A percentile compares a stretch with the other conserved stretches of the same genome.
These are phyloP conservation scores for Euphorbia schlechtendalii DNA, from an alignment of 441 rosid species.

Conservation along the genomic window DNA sequence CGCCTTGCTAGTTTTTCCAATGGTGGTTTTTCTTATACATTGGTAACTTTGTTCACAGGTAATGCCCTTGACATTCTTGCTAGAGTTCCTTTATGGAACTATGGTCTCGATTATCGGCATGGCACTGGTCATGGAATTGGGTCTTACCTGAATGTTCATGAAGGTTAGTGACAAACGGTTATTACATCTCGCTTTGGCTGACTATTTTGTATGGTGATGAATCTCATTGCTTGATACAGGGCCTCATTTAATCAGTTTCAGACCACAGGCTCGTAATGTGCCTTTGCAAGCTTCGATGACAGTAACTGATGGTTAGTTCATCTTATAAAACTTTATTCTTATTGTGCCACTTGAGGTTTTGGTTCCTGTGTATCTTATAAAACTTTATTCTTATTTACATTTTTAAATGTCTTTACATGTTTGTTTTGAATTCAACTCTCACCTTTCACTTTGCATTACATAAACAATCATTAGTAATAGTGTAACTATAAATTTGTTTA, in stretches of 20 bases:
- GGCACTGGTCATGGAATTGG: constrained; percentile 99
- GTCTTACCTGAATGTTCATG: constrained; percentile 90
- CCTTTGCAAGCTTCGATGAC: constrained; percentile 97
- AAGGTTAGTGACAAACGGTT: constrained; percentile 47
- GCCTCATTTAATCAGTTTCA: constrained; percentile 84
- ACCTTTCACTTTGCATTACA: background rate
- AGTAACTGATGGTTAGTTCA: constrained; percentile 82
- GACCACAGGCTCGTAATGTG: constrained; percentile 72
- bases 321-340: background rate
- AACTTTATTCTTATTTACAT: no score
- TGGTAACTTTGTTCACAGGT: constrained; percentile 35
- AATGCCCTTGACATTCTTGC: constrained; percentile 89
- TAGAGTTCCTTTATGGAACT: constrained; percentile 78
- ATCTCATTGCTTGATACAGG: constrained; percentile 39
- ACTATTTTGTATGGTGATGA: constrained; percentile 10
- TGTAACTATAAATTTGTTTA: background rate
- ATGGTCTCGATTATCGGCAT: constrained; percentile 92
- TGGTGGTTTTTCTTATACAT: background rate
- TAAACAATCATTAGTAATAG: background rate
- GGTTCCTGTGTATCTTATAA: constrained; percentile 1
- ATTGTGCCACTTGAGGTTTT: constrained; percentile 7
- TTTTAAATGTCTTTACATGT: background rate
- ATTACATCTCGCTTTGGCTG: constrained; percentile 8
- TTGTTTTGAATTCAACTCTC: constrained; percentile 1
- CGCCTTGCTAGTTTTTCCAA: background rate